These are phyloP conservation scores for Vitis cinerea DNA, from an alignment of 164 flowering plant genomes.

Conservation along the genomic window DNA sequence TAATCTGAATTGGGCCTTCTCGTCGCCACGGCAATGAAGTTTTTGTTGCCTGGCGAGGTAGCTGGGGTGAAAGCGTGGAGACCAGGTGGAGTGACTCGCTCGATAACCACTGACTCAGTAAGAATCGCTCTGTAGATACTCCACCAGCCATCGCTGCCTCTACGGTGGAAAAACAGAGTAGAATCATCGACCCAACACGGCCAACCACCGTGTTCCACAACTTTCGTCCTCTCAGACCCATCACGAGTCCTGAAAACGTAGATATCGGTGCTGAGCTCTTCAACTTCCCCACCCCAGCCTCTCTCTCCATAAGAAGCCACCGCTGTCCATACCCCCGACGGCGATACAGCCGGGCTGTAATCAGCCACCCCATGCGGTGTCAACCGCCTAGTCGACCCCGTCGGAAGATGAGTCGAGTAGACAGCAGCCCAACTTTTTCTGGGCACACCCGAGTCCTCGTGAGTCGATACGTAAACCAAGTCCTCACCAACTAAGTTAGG, in stretches of 20 bases:
- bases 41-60: conserved; percentile 42
- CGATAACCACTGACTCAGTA: conserved; percentile 35
- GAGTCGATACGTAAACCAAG: conserved; percentile 79
- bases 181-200: conserved; percentile 81
- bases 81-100: conserved; percentile 86
- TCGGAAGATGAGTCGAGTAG: conserved; percentile 56
- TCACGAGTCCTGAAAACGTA: conserved; percentile 65
- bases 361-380: conserved; percentile 73
- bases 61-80: conserved; percentile 91
- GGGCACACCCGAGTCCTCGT: conserved; percentile 53
- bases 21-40: conserved; percentile 72
- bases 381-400: conserved; percentile 61
- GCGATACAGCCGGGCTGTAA: conserved; percentile 85
- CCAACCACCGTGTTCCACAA: conserved; percentile 89
- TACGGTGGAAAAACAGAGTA: conserved; percentile 70
- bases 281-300: conserved; percentile 81
- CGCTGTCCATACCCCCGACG: conserved; percentile 78
- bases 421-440: conserved; percentile 88
- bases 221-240: conserved; percentile 59
- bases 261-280: conserved; percentile 69
- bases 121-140: conserved; percentile 63
- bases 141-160: conserved; percentile 75
- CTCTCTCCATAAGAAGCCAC: conserved; percentile 73
- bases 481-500: conserved; percentile 57
- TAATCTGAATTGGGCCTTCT: conserved; percentile 61